A percentile compares a stretch with the other conserved stretches of the same genome.
These are phyloP conservation scores for Pachyrhizus erosus DNA, from an alignment of 306 rosid genomes.

Conservation along the genomic window DNA sequence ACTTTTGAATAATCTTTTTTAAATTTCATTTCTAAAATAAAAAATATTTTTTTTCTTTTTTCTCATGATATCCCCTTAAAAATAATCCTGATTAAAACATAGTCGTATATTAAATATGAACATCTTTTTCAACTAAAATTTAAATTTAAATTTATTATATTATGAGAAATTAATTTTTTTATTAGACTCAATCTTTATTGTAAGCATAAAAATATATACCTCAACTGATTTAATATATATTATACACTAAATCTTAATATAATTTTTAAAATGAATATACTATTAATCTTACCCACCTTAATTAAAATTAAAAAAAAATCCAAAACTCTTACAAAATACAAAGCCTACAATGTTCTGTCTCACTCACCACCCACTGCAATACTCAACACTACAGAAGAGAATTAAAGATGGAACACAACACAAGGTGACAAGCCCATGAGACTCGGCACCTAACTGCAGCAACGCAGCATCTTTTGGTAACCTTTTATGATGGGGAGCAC, in stretches of 20 bases:
- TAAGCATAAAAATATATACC: not conserved
- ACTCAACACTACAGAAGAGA: slow-evolving; percentile 15
- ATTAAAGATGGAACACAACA: not conserved
- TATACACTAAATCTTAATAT: not conserved
- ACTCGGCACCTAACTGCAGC: slow-evolving; percentile 20
- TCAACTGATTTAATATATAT: not conserved
- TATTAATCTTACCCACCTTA: not conserved
- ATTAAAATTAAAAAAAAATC: not conserved
- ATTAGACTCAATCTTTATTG: too few relatives aligned
- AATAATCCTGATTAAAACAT: too few relatives aligned
- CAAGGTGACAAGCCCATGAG: slow-evolving; percentile 16
- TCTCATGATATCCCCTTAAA: too few relatives aligned
- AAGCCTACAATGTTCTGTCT: not conserved
- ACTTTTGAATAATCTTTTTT: not conserved
- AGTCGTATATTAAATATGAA: too few relatives aligned
- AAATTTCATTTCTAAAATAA: not conserved
- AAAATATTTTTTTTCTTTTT: too few relatives aligned
- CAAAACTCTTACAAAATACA: not conserved
- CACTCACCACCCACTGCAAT: not conserved
- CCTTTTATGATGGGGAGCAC: slow-evolving; percentile 14
- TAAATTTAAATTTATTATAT: too few relatives aligned
- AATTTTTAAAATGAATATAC: not conserved
- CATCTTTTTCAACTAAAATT: too few relatives aligned
- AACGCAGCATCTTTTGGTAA: slow-evolving; percentile 28
- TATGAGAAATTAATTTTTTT: too few relatives aligned